phyloP scores from a whole-genome alignment of 1,284 basidiomycete genomes.

The Sanghuangporus sanghuang region DNA sequence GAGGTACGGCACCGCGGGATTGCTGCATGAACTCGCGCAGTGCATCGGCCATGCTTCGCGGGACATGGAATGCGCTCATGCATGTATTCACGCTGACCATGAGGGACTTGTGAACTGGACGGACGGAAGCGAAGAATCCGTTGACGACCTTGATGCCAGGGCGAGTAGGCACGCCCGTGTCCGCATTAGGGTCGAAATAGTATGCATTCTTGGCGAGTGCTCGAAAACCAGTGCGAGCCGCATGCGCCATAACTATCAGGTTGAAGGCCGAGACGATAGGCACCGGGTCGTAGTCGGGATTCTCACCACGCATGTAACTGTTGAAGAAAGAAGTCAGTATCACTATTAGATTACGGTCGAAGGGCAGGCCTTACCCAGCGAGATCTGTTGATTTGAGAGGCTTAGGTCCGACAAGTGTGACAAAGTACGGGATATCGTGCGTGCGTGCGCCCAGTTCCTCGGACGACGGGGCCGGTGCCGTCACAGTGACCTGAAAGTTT shows the following conservation, averaged over 20 bases:
- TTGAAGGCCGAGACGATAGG: constrained; percentile 62
- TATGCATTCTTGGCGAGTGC: constrained; percentile 54
- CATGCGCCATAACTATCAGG: constrained; percentile 55
- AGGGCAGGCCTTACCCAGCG: constrained; percentile 37
- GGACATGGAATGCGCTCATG: constrained; percentile 65
- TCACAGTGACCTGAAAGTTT: constrained; percentile 44
- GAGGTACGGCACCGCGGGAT: constrained; percentile 33
- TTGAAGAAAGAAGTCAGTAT: not conserved
- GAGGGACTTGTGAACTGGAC: constrained; percentile 58
- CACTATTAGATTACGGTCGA: not conserved
- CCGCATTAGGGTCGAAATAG: constrained; percentile 43
- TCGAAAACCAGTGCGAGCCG: constrained; percentile 47
- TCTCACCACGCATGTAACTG: constrained; percentile 50
- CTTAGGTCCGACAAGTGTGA: constrained; percentile 44
- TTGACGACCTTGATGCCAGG: constrained; percentile 51
- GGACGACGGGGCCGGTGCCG: constrained; percentile 43
- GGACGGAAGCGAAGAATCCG: constrained; percentile 64
- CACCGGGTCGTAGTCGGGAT: constrained; percentile 40
- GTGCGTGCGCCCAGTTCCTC: constrained; percentile 39
- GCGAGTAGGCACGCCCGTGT: constrained; percentile 29
- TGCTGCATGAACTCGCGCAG: constrained; percentile 40
- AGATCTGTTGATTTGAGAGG: constrained; percentile 42
- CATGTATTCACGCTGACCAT: constrained; percentile 74
- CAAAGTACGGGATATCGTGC: constrained; percentile 41
- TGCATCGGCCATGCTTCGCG: constrained; percentile 49